Evolutionary conservation across 2,329 filamentous ascomycete genomes (phyloP), one percentile per base, ranked within the genome.

Genomic region (Chaetomiaceae sp.): DNA sequence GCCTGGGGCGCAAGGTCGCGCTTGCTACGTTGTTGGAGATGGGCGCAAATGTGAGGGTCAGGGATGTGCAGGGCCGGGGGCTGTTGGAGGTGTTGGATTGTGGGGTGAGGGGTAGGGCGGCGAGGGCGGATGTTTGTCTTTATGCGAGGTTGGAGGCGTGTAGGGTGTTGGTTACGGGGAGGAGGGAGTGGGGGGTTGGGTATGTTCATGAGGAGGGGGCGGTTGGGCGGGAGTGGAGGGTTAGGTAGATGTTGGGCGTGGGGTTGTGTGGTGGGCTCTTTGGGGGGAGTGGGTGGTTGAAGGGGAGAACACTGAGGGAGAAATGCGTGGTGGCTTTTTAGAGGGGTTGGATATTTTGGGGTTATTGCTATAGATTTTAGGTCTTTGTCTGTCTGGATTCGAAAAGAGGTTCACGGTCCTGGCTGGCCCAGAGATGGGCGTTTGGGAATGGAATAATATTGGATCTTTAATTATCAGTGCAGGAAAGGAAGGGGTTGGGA

Each of bases 1-100:
- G 76, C 3, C 67, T 73, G 17, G 78, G 78, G 0, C 71, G 74
- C 46, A 80, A 79, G 63, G 68, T 77, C 2, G 77, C 77, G 1
- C 63, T 76, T 23, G 70, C 69, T 12, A 70, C 72, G 7, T 66
- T 81, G 10, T 65, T 75, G 12, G 66, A 70, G n/a, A 58, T 66
- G 5, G 72, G 73, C 0, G 76, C 77, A 10, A 76, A 73, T 25
- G 71, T 77, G 1, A 66, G 75, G 27, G 73, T 65, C 6, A 66
- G 74, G 2, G 75, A 79, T 47, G 66, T 65, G 0, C 64, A 67
- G 1, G 73, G 74, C 0, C 53, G 71, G 3, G 70, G 75, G 35
- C 62, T 78, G 7, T 62, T 80, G 1, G 71, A 73, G 6, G 67
- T 77, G 1, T 64, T 73, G 0, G 75, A 79, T 48, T 60, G 60